Evolutionary conservation across 306 rosid genomes (phyloP), one percentile per base, ranked within the genome.

Genomic region (Biancaea sappan): DNA sequence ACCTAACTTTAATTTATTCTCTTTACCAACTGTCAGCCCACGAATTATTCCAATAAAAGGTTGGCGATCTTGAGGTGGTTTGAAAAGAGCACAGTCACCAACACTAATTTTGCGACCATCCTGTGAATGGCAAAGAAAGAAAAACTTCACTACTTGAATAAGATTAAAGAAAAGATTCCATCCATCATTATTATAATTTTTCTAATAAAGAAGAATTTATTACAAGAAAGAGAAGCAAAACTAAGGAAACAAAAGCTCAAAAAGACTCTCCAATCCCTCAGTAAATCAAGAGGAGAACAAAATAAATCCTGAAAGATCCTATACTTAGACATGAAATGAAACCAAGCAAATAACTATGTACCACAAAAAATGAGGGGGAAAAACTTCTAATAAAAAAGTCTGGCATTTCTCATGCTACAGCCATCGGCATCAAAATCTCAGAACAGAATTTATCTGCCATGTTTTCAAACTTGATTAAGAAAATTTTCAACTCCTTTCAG

Each of bases 11-110:
- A 81, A 61, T 54, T 66, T 78, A 64, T 82, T 78, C 66, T 80
- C 87, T 77, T 83, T 82, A 63, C 80, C 82, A 53, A 64, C 62
- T 29, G 76, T 77, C 69, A 86, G 67, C 57, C 70, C 61, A 75
- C 85, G 88, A 32, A 88, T 86, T 83, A 86, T 86, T 79, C 88
- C 93, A 48, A 88, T 82, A 66, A 88, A 86, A 57, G 93, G 90
- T 11, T 82, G 93, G 63, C 88, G 66, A 56, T 84, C 93, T 78
- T 71, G 84, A 41, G 87, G 87, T 58, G 93, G 88, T 86, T 81
- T 88, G 85, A 88, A 88, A 67, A 88, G 87, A 38, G 93, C 93
- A 79, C 87, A 86, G 62, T 88, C 90, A 37, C 93, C 93, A 22
- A 88, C 85, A 74, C 73, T 76, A 63, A 84, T 82, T 72, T 79